Conservation (phyloP, 441 rosid species). For the Pelargonium citronellum region DNA sequence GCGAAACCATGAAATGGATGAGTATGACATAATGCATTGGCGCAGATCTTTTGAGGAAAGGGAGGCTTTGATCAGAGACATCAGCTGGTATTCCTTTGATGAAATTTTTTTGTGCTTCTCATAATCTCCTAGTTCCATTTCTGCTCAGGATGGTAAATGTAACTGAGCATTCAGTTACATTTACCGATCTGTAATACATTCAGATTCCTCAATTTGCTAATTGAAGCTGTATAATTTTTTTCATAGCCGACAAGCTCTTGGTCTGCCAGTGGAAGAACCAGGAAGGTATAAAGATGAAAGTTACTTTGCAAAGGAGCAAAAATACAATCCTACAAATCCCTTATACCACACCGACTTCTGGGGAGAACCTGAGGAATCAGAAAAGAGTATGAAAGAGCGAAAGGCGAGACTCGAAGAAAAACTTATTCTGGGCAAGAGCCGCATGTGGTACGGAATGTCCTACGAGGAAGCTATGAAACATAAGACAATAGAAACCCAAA, state of each 20-base stretch:
- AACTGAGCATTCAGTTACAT: background rate
- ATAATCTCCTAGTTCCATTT: too few species aligned
- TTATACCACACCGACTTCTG: constrained; percentile 79
- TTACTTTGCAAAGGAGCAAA: constrained; percentile 68
- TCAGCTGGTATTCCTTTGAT: constrained; percentile 57
- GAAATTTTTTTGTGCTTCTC: background rate
- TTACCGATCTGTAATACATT: background rate
- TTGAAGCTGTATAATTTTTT: constrained; percentile 8
- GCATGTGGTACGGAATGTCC: constrained; percentile 79
- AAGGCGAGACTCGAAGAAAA: too few species aligned
- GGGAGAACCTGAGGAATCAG: constrained; percentile 94
- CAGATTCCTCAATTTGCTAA: background rate
- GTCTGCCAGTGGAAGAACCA: constrained; percentile 91
- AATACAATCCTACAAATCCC: constrained; percentile 80
- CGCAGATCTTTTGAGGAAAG: constrained; percentile 86
- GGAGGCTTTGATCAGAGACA: constrained; percentile 90
- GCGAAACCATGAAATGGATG: constrained; percentile 92
- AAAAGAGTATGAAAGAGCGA: constrained; percentile 61
- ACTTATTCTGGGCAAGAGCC: constrained; percentile 45
- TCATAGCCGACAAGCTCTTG: constrained; percentile 70
- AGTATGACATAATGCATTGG: constrained; percentile 82
- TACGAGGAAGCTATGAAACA: constrained; percentile 71
- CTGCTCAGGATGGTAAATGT: too few species aligned
- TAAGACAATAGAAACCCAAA: constrained; percentile 44
- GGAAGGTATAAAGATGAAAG: constrained; percentile 77